A percentile compares a stretch with the other conserved stretches of the same genome.
phyloP scores from a whole-genome alignment of 2,329 filamentous ascomycete species.

The Pestalotiopsis sp. region DNA sequence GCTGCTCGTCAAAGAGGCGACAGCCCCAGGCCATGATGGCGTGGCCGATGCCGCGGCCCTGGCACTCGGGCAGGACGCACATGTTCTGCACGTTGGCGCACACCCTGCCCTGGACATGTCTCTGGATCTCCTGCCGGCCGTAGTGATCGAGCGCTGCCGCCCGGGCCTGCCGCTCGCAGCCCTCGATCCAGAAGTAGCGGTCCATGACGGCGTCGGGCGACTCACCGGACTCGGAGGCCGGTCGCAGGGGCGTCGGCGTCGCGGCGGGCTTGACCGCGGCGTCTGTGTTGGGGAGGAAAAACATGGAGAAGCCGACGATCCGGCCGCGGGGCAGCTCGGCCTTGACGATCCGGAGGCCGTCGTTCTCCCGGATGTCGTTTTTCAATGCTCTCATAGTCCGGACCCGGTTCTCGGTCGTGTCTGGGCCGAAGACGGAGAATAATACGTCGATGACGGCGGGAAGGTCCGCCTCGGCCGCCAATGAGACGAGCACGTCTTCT shows the following conservation, averaged over 20 bases:
- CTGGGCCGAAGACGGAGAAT: background rate
- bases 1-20: background rate
- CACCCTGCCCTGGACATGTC: background rate
- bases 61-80: background rate
- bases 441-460: background rate
- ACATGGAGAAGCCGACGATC: background rate
- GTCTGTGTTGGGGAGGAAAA: background rate
- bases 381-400: background rate
- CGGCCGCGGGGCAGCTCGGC: background rate
- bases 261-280: background rate
- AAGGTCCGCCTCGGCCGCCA: background rate
- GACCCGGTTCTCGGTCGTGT: background rate
- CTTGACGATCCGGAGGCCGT: background rate
- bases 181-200: slow-evolving; percentile 1
- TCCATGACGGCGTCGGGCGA: background rate
- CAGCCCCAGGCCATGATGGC: background rate
- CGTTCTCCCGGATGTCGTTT: background rate
- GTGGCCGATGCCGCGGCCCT: background rate
- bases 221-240: background rate
- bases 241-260: background rate
- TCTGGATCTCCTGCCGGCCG: background rate
- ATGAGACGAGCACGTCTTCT: background rate
- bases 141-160: background rate
- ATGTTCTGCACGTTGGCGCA: slow-evolving; percentile 2
- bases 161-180: background rate